Evolutionary conservation across 1,284 basidiomycete species (phyloP), one percentile per base, ranked within the genome.

Genomic region (Trichosporon ovoides): DNA sequence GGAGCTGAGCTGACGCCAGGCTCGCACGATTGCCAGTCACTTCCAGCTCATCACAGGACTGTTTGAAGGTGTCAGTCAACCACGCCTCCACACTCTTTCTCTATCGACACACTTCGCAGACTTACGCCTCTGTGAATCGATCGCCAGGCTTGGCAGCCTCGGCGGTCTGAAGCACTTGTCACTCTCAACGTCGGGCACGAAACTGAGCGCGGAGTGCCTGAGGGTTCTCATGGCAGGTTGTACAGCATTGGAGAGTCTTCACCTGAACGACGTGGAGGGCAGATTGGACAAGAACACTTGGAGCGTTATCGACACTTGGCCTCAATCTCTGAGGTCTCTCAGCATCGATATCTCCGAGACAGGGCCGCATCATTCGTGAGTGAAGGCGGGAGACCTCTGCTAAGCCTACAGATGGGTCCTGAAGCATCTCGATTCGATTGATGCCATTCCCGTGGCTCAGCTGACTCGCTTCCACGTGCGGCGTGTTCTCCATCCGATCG

Each of bases 31-130:
- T 13, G 65, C 63, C 1, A 58, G 63, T 5, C 63, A 66, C 33
- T 53, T 67, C 6, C 59, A 58, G 37, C 37, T 65, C 18, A 56
- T 68, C n/a, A 28, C 43, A 10, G 16, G 16, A 7, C 22, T 48
- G 7, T 28, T n/a, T 9, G 43, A 48, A 3, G 24, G 43, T 18
- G 28, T 56, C 33, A 54, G 24, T 7, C 55, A 46, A 38, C 54
- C 57, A 1, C 31, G 38, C 1, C 58, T 64, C 6, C 59, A 59
- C 53, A 62, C 59, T 3, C 55, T 72, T 12, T 35, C 37, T 5
- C n/a, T 72, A 7, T 61, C 62, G 11, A 69, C 70, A 0, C 65
- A 67, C 43, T 70, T 70, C 38, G 57, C 66, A n/a, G 69, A 70
- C 58, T 20, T 53, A 4, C 46, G 58, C 1, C 58, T 72, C 2